Evolutionary conservation across 2,329 filamentous ascomycete genomes (phyloP), one percentile per base, ranked within the genome.

Genomic region (Plenodomus biglobosus): DNA sequence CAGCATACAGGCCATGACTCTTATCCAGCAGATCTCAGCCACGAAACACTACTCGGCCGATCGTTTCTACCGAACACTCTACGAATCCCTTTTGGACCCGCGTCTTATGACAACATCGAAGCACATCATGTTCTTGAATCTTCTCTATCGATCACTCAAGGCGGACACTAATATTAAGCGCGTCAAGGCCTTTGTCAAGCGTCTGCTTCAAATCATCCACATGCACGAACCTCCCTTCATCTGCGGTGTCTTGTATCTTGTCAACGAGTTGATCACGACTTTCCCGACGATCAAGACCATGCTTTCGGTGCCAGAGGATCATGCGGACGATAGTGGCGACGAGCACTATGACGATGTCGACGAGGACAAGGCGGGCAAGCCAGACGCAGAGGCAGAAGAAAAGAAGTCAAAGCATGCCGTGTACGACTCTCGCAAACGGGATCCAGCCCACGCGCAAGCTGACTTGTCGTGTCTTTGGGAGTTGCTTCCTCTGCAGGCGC

Each of bases 381-480:
- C 67, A 64, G 50, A 45, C 46, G n/a, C n/a, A 30, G 61, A 48
- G 22, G 55, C 50, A 2, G 35, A 30, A 43, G 48, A 52, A 30
- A 60, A 55, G 16, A 40, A 41, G 53, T 43, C 56, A 42, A 57
- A 50, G 16, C 50, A 47, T 21, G 46, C 56, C 20, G 49, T 51
- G 40, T 99, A 99, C 61, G 91, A 99, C 69, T 87, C 90, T 7
- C 85, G 90, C 43, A 99, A 97, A 76, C 82, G 94, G 64, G 86
- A 96, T 61, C 94, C 95, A 0, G 88, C 92, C 68, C 86, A 95
- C 71, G 90, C 90, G 73, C 86, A 95, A 72, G 94, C 95, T n/a
- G 90, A 96, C 56, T 82, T 85, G 57, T 94, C 88, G 63, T 96
- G 92, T 73, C 76, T 97, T 8, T 99, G 94, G 94, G 94, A 99